Evolutionary conservation across 2,329 filamentous ascomycete genomes (phyloP).

Genomic region (Lachnellula cervina): DNA sequence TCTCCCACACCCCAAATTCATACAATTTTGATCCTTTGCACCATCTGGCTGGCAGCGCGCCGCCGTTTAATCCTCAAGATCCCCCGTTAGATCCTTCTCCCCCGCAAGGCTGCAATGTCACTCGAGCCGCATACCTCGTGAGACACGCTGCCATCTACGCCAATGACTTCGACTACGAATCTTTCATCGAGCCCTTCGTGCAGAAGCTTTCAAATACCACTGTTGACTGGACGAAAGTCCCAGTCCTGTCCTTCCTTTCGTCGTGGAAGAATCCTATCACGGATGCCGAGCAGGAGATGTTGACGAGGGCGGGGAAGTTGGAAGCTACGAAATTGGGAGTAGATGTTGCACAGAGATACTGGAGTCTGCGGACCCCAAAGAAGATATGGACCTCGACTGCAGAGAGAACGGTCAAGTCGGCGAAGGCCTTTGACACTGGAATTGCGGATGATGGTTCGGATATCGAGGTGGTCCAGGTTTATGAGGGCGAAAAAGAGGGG

Average conservation of each 20-base stretch:
- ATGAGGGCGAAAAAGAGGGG: constrained; percentile 42
- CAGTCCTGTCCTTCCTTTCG: constrained; percentile 23
- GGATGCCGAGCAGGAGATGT: constrained; percentile 25
- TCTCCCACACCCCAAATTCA: constrained; percentile 15
- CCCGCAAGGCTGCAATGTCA: constrained; percentile 47
- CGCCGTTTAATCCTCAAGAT: constrained; percentile 45
- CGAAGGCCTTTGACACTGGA: constrained; percentile 44
- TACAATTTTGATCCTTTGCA: constrained; percentile 44
- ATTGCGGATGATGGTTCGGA: constrained; percentile 39
- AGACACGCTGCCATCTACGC: constrained; percentile 48
- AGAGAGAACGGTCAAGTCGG: constrained; percentile 45
- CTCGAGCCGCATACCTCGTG: constrained; percentile 43
- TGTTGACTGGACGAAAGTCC: constrained; percentile 40
- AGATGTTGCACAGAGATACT: constrained; percentile 26
- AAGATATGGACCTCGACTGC: constrained; percentile 49
- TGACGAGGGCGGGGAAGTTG: constrained; percentile 23
- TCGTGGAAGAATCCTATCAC: constrained; percentile 26
- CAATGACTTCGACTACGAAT: constrained; percentile 48
- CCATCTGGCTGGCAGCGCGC: constrained; percentile 46
- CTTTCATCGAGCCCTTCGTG: constrained; percentile 46
- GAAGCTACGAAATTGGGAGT: constrained; percentile 27
- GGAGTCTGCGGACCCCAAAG: constrained; percentile 38
- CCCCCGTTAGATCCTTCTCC: constrained; percentile 42
- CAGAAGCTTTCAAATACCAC: constrained; percentile 46
- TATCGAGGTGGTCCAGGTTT: constrained; percentile 40